Base-by-base conservation (phyloP, 139 green algal genomes). In the Zygnema cylindricum region DNA sequence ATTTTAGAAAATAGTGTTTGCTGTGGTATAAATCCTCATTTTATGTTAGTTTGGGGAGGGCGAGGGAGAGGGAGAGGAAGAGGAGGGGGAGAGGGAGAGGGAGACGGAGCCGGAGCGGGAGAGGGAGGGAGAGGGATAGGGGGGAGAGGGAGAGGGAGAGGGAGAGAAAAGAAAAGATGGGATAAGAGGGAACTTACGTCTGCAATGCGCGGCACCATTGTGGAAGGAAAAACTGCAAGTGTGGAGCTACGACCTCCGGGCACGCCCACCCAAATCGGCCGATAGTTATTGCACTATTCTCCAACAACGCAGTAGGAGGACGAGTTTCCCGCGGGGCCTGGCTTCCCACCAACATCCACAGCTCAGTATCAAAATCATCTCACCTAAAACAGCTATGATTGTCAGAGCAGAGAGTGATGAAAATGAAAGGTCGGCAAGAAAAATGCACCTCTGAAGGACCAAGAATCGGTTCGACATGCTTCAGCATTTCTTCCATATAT, bases 221-320 rank as follows among this genome's bases (percentile, higher is more conserved):
- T 1, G 54, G 88, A 0, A 95, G 54, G 57, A 99, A 98, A 89
- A 95, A 90, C 1, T 36, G 69, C 54, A 98, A 86, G 76, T 97
- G 94, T 0, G 94, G 93, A 30, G 97, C 95, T 25, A 99, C 55
- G 1, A 92, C 69, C 39, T 95, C 94, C 0, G 96, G 91, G 55
- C 87, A 94, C 35, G 95, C 81, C 94, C 90, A 95, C 0, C 93
- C 95, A 0, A 98, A 69, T 35, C 97, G 90, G 25, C 97, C 97
- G 2, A 99, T 87, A 11, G 95, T 95, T 90, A 99, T 98, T 49
- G 97, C 95, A 39, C 90, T 93, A 84, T 99, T 99, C 81, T 99
- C 97, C 1, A 95, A 55, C 54, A 99, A n/a, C 1, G 82, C 75
- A 16, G 49, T 25, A 7, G 49, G 49, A 7, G 49, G 49, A 16